These are phyloP conservation scores for Neobulgaria alba DNA, from an alignment of 2,329 filamentous ascomycete genomes.

Conservation along the genomic window DNA sequence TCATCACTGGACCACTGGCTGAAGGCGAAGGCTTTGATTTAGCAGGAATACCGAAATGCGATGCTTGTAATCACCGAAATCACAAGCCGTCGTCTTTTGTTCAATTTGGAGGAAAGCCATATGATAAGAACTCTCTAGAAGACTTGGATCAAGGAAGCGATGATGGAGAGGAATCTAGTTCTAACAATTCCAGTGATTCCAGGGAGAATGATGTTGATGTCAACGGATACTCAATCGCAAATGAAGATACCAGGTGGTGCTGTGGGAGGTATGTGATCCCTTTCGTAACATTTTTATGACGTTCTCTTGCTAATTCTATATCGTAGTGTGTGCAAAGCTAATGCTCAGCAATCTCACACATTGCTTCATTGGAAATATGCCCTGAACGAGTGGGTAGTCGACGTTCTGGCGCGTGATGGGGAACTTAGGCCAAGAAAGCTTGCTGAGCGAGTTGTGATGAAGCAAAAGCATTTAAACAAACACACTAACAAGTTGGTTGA, in stretches of 20 bases:
- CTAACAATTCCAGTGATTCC: slow-evolving; percentile 28
- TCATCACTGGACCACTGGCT: slow-evolving; percentile 27
- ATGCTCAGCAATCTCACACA: slow-evolving; percentile 61
- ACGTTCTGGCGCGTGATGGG: slow-evolving; percentile 49
- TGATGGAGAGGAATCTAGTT: slow-evolving; percentile 32
- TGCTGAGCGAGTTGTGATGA: slow-evolving; percentile 52
- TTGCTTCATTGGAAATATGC: slow-evolving; percentile 69
- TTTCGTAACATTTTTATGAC: no score
- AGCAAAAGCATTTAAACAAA: slow-evolving; percentile 47
- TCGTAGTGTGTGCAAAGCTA: slow-evolving; percentile 44
- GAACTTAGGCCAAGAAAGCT: slow-evolving; percentile 50
- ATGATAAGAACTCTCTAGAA: slow-evolving; percentile 56
- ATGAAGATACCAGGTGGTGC: slow-evolving; percentile 39
- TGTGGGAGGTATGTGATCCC: slow-evolving; percentile 34
- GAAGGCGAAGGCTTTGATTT: slow-evolving; percentile 32
- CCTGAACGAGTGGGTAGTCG: slow-evolving; percentile 63
- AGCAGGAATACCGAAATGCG: slow-evolving; percentile 30
- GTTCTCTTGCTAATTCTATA: no score
- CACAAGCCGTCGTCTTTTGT: slow-evolving; percentile 61
- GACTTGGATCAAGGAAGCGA: slow-evolving; percentile 44
- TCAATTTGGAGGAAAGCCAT: slow-evolving; percentile 55
- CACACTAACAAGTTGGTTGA: slow-evolving; percentile 57
- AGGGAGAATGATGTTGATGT: slow-evolving; percentile 31
- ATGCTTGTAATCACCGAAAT: slow-evolving; percentile 55
- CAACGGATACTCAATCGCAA: slow-evolving; percentile 38